Base-by-base conservation (phyloP, 2,329 filamentous ascomycete species). In the Penicillium polonicum region DNA sequence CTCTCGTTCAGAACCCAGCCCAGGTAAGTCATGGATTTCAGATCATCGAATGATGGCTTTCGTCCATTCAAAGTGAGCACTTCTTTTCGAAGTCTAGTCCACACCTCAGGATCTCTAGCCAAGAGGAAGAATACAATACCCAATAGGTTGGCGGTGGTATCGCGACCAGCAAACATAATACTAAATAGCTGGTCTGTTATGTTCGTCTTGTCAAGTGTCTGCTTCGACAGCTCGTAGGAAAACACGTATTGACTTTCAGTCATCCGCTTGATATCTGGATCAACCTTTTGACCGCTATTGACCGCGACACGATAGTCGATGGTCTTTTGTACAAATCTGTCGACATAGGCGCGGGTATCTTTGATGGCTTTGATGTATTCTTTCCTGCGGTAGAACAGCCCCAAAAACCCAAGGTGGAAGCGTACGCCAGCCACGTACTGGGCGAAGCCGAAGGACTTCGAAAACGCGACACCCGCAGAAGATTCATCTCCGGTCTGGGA, bases 131-230 rank as follows among this genome's bases (percentile, higher is more conserved):
- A 80, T 5, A 78, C 68, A 19, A 72, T 77, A 15, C 76, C 69
- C 4, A 79, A 59, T 4, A 76, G 59, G 5, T 69, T 70, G 15
- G 76, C 80, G 2, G 81, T 83, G 0, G 81, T 83, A 62, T 83
- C 82, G 12, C 80, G 74, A n/a, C 79, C 80, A 4, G 81, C 81
- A 0, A 81, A 67, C 1, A 83, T 70, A 33, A 83, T 75, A 60
- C 79, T 81, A 36, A 83, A 70, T 4, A 80, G 65, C 59, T 82
- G 76, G 54, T 73, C 73, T 13, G 77, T 73, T 25, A 82, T 75
- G 2, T 72, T 68, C 21, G 71, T 70, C 4, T 71, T 74, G 52
- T 82, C 78, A 8, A 72, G 66, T 2, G 78, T 81, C 27, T 76
- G 70, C 42, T 73, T 68, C 15, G 76, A 75, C 10, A 82, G 66